A percentile compares a stretch with the other conserved stretches of the same genome.
These are phyloP conservation scores for Tricholoma flavovirens DNA, from an alignment of 768 basidiomycete genomes.

Conservation along the genomic window DNA sequence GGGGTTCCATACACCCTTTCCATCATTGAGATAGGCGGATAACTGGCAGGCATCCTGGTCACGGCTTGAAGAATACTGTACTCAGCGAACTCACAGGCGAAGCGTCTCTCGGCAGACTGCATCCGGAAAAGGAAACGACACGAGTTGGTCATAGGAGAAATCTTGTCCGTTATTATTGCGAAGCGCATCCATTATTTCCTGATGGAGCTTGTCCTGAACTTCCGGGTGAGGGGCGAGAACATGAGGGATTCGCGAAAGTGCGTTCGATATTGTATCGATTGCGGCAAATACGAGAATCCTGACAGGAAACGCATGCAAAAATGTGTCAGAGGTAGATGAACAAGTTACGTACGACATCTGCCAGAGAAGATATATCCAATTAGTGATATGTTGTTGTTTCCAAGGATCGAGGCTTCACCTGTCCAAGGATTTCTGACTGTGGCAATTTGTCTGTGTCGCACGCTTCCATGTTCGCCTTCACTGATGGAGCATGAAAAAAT, in stretches of 20 bases:
- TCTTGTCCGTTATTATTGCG: conserved; percentile 14
- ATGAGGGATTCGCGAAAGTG: conserved; percentile 29
- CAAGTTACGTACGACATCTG: conserved; percentile 9
- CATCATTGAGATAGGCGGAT: neutral
- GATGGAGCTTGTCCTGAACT: no score
- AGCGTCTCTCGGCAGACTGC: no score
- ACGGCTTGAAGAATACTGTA: no score
- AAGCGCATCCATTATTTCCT: conserved; percentile 24
- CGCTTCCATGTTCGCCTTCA: conserved; percentile 29
- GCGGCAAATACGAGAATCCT: conserved; percentile 30
- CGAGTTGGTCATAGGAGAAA: conserved; percentile 31
- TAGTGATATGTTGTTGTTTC: neutral
- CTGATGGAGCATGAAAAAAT: conserved; percentile 9
- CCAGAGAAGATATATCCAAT: neutral
- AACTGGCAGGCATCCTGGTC: no score
- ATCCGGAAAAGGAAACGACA: no score
- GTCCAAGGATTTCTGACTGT: conserved; percentile 29
- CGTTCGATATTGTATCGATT: conserved; percentile 39
- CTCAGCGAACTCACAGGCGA: no score
- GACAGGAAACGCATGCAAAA: neutral
- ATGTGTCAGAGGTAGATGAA: neutral
- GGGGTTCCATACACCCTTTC: neutral
- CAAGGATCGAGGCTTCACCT: conserved; percentile 15
- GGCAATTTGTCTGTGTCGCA: conserved; percentile 24
- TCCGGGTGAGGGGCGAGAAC: conserved; percentile 25